phyloP scores from a whole-genome alignment of 768 basidiomycete genomes.

The Suillus sp. region DNA sequence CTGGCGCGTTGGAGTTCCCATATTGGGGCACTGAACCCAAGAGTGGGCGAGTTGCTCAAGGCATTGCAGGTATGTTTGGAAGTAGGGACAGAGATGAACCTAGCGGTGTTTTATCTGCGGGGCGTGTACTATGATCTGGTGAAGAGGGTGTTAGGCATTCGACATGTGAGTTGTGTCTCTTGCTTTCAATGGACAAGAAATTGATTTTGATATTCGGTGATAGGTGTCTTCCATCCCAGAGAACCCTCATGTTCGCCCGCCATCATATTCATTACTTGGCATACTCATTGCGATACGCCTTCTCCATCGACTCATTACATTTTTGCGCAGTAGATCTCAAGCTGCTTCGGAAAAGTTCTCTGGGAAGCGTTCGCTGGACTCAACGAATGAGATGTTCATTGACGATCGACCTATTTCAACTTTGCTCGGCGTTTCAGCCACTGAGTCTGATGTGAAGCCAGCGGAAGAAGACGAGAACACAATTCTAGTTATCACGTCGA shows the following conservation, averaged over 20 bases:
- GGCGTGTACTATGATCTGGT: constrained; percentile 79
- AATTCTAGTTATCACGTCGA: constrained; percentile 56
- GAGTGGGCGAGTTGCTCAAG: constrained; percentile 33
- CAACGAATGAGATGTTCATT: constrained; percentile 45
- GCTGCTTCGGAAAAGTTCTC: constrained; percentile 31
- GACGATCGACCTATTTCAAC: constrained; percentile 64
- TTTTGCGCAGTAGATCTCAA: constrained; percentile 39
- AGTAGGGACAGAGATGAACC: constrained; percentile 66
- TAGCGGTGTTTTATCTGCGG: constrained; percentile 77
- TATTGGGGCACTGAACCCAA: constrained; percentile 36
- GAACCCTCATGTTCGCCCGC: constrained; percentile 71
- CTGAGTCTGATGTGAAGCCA: constrained; percentile 54
- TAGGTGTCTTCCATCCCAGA: constrained; percentile 76
- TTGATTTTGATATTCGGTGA: background rate
- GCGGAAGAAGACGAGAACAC: constrained; percentile 76
- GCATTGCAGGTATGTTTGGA: constrained; percentile 55
- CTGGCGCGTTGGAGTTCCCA: constrained; percentile 51
- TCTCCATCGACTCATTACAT: constrained; percentile 56
- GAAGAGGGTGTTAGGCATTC: constrained; percentile 67
- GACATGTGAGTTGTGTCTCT: constrained; percentile 52
- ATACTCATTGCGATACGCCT: constrained; percentile 68
- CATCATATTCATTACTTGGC: constrained; percentile 86
- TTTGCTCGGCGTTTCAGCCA: constrained; percentile 51
- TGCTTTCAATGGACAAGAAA: background rate
- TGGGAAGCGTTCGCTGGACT: constrained; percentile 36